These are phyloP conservation scores for Suhomyces guaymorum DNA, from an alignment of 1,139 yeast species.

Conservation along the genomic window DNA sequence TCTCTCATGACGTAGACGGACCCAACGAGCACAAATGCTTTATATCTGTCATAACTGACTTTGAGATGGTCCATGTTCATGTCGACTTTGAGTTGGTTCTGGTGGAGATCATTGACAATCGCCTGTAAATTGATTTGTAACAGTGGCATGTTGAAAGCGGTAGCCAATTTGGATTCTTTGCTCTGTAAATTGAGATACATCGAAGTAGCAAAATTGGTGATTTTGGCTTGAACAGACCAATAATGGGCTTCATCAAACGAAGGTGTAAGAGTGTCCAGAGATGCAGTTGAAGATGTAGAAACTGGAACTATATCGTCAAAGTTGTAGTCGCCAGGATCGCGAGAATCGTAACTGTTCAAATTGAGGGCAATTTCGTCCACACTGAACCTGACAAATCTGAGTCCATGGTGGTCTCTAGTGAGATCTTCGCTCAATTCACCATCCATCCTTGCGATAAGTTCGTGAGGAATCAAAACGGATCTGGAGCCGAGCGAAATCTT, in stretches of 20 bases:
- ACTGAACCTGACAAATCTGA: slow-evolving; percentile 31
- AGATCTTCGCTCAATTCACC: slow-evolving; percentile 40
- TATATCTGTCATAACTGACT: slow-evolving; percentile 47
- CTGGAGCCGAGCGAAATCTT: slow-evolving; percentile 54
- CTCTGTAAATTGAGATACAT: slow-evolving; percentile 29
- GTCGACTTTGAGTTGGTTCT: slow-evolving; percentile 31
- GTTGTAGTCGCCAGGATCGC: slow-evolving; percentile 1
- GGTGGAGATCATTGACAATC: slow-evolving; percentile 13
- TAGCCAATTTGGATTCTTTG: slow-evolving; percentile 9
- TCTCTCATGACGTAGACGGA: slow-evolving; percentile 53
- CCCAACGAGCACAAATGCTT: slow-evolving; percentile 55
- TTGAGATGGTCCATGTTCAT: slow-evolving; percentile 31
- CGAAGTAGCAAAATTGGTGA: slow-evolving; percentile 25
- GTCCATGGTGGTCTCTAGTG: slow-evolving; percentile 34
- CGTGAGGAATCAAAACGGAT: slow-evolving; percentile 55
- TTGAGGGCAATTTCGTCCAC: slow-evolving; percentile 15
- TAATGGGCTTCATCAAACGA: slow-evolving; percentile 13
- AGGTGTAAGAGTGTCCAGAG: slow-evolving; percentile 28
- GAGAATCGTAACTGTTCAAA: slow-evolving; percentile 12
- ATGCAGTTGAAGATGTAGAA: slow-evolving; percentile 17
- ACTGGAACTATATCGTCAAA: slow-evolving; percentile 6
- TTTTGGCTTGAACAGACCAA: slow-evolving; percentile 22
- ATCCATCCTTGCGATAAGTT: slow-evolving; percentile 34
- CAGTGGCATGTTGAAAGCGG: slow-evolving; percentile 22
- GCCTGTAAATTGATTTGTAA: slow-evolving; percentile 20